Conservation (phyloP, 1,284 basidiomycete genomes). For the Sporisorium exsertum region DNA sequence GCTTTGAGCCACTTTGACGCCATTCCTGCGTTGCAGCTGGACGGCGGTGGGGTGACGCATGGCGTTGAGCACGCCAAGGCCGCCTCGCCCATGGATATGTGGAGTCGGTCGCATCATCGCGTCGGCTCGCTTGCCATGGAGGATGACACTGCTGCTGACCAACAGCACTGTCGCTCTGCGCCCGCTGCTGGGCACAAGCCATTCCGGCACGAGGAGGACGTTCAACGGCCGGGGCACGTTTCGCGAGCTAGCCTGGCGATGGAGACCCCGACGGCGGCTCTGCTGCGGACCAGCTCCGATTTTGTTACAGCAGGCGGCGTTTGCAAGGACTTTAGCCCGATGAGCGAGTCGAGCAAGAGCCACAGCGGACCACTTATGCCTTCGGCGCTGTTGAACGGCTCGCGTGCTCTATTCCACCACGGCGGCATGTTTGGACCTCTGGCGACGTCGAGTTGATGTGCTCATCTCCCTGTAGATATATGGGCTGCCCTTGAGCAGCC, state of each 20-base stretch:
- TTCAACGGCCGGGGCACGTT: constrained; percentile 17
- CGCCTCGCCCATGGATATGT: constrained; percentile 32
- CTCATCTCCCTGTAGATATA: constrained; percentile 11
- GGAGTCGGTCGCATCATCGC: constrained; percentile 34
- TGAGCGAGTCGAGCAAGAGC: constrained; percentile 40
- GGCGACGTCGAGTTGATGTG: constrained; percentile 32
- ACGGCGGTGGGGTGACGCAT: constrained; percentile 12
- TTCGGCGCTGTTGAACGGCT: constrained; percentile 41
- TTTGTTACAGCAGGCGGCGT: constrained; percentile 14
- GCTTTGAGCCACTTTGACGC: constrained; percentile 47
- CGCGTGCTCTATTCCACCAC: constrained; percentile 37
- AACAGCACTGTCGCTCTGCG: constrained; percentile 57
- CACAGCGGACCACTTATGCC: constrained; percentile 47
- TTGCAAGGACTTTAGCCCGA: constrained; percentile 30
- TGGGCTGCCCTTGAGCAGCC: background rate
- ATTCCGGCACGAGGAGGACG: constrained; percentile 1
- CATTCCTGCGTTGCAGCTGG: constrained; percentile 41
- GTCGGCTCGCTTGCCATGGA: constrained; percentile 29
- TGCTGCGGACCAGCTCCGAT: constrained; percentile 37
- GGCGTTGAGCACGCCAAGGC: constrained; percentile 10
- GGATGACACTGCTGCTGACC: constrained; percentile 10
- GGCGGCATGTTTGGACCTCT: constrained; percentile 42
- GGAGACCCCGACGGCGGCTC: constrained; percentile 25
- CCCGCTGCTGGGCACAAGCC: constrained; percentile 34
- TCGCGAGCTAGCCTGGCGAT: constrained; percentile 34